A percentile compares a stretch with the other conserved stretches of the same genome.
Conservation (phyloP, 2,329 filamentous ascomycete species). For the Fusarium setosum region DNA sequence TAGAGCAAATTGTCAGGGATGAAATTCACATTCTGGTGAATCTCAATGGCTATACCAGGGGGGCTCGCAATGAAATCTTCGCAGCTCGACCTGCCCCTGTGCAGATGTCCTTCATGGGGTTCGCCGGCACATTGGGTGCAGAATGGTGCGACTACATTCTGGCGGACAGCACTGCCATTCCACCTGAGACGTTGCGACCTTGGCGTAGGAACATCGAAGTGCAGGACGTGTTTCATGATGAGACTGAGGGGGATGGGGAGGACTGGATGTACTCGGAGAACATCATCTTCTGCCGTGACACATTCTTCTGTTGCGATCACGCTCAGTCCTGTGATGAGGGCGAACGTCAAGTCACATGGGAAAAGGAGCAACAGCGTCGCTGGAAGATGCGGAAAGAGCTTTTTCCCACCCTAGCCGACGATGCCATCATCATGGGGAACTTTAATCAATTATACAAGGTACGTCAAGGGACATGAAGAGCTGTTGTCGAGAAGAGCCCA, state of each 20-base stretch:
- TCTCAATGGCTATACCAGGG: conserved; percentile 96
- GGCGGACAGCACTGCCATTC: conserved; percentile 89
- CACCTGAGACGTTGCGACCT: conserved; percentile 82
- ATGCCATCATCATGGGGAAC: conserved; percentile 92
- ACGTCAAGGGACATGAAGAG: conserved; percentile 41
- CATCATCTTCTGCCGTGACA: conserved; percentile 92
- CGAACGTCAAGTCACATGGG: conserved; percentile 79
- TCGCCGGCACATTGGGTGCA: conserved; percentile 93
- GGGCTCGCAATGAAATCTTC: conserved; percentile 97
- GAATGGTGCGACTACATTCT: conserved; percentile 99
- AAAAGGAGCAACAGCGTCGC: conserved; percentile 81
- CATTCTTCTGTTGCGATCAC: conserved; percentile 98
- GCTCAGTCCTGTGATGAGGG: conserved; percentile 84
- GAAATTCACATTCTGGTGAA: conserved; percentile 96
- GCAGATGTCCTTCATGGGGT: conserved; percentile 99
- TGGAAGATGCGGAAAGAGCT: conserved; percentile 95
- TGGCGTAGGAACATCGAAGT: conserved; percentile 80
- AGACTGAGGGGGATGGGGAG: conserved; percentile 75
- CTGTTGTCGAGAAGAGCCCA: background rate
- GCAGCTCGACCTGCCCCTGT: conserved; percentile 93
- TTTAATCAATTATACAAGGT: conserved; percentile 99
- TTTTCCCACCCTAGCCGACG: conserved; percentile 84
- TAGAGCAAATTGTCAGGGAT: conserved; percentile 87
- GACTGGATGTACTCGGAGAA: conserved; percentile 98
- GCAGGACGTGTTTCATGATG: conserved; percentile 74